Evolutionary conservation across 2,329 filamentous ascomycete species (phyloP).

Genomic region (Cladosporium sp.): DNA sequence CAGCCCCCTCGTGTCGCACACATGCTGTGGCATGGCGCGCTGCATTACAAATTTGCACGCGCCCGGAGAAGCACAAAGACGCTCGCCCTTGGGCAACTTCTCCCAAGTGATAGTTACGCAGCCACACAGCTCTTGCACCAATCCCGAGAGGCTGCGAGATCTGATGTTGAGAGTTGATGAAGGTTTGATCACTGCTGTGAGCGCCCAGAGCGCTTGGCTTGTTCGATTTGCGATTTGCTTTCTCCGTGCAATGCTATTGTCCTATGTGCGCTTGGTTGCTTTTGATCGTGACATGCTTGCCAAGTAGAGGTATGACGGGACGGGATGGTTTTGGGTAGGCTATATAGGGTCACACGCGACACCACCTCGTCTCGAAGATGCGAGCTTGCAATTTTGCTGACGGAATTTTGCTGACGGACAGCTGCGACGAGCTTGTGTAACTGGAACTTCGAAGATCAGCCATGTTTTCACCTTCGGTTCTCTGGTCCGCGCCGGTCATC

Average conservation of each 20-base stretch:
- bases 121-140: constrained; percentile 1
- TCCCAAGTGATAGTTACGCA: constrained; percentile 18
- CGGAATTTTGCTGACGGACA: not conserved
- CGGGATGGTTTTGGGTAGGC: not conserved
- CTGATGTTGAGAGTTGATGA: not conserved
- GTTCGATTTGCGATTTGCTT: not conserved
- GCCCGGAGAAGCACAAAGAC: constrained; percentile 18
- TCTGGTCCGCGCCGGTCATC: constrained; percentile 63
- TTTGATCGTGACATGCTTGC: not conserved
- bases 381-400: not conserved
- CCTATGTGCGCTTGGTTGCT: not conserved
- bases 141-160: constrained; percentile 4
- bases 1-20: not conserved
- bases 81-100: not conserved
- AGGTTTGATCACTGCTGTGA: not conserved
- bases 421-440: constrained; percentile 8
- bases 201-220: constrained; percentile 16
- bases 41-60: constrained; percentile 12
- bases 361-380: not conserved
- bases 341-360: constrained; percentile 5
- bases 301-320: constrained; percentile 11
- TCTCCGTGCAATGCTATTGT: not conserved
- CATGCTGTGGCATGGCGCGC: not conserved
- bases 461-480: constrained; percentile 20
- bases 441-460: not conserved